Conservation (phyloP, 441 rosid species). For the Populus hybrid region DNA sequence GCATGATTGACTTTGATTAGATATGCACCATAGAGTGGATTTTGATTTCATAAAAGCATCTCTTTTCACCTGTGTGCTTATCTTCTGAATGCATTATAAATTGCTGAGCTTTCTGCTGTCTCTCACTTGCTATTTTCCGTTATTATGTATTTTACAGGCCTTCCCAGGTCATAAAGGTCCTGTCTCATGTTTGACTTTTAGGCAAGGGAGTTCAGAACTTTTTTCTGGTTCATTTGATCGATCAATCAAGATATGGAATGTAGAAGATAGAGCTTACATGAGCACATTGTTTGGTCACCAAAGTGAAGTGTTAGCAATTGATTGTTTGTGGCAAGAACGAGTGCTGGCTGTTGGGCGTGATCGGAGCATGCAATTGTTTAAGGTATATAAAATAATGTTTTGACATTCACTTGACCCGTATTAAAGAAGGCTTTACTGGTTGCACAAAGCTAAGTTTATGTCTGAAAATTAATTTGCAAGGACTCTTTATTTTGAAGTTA, state of each 20-base stretch:
- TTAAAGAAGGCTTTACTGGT: background rate
- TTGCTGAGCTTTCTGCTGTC: background rate
- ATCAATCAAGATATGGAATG: slow-evolving; percentile 84
- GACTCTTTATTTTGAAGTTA: background rate
- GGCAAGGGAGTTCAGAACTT: slow-evolving; percentile 82
- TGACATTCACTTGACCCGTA: background rate
- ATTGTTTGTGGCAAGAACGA: slow-evolving; percentile 80
- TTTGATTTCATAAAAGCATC: background rate
- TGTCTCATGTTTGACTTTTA: slow-evolving; percentile 80
- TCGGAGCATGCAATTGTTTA: slow-evolving; percentile 76
- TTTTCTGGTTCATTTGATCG: slow-evolving; percentile 99
- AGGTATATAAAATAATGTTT: slow-evolving; percentile 40
- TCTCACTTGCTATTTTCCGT: slow-evolving; percentile 9
- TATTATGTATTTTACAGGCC: slow-evolving; percentile 52
- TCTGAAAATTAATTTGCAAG: background rate
- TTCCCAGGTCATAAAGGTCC: slow-evolving; percentile 90
- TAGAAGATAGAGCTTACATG: slow-evolving; percentile 80
- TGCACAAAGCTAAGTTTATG: background rate
- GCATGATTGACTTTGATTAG: background rate
- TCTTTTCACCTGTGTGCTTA: background rate
- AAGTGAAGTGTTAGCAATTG: slow-evolving; percentile 70
- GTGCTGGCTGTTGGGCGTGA: slow-evolving; percentile 81
- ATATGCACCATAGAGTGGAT: background rate
- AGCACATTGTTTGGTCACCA: slow-evolving; percentile 80
- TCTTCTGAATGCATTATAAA: background rate